A percentile compares a stretch with the other conserved stretches of the same genome.
Conservation (phyloP, 2,329 filamentous ascomycete genomes). For the Trichophyton rubrum region DNA sequence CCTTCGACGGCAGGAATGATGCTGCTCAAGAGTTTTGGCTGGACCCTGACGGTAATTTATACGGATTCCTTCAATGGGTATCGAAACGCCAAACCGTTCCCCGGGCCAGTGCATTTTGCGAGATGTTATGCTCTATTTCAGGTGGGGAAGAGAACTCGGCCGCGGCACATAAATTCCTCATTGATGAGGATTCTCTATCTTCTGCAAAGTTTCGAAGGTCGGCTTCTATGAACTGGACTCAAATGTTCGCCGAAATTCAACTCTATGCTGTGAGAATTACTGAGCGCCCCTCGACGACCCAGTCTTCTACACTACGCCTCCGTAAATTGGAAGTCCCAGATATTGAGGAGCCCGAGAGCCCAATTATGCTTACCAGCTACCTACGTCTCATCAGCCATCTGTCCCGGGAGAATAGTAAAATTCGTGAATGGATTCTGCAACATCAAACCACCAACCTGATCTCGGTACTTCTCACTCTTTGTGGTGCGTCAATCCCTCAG, state of each 20-base stretch:
- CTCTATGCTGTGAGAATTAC: constrained; percentile 70
- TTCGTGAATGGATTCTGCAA: constrained; percentile 61
- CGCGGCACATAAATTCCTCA: constrained; percentile 71
- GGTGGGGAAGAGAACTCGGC: constrained; percentile 71
- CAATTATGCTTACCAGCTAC: constrained; percentile 95
- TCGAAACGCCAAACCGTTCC: constrained; percentile 88
- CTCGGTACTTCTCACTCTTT: constrained; percentile 63
- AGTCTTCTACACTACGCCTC: constrained; percentile 43
- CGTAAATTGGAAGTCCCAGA: constrained; percentile 52
- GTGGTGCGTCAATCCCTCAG: constrained; percentile 61
- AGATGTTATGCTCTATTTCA: constrained; percentile 83
- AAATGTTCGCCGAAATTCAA: constrained; percentile 81
- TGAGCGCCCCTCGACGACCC: constrained; percentile 52
- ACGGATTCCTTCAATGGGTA: constrained; percentile 95
- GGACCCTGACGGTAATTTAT: constrained; percentile 81
- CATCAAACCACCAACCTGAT: constrained; percentile 56
- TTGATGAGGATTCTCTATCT: constrained; percentile 63
- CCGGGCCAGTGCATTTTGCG: constrained; percentile 91
- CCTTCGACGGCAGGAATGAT: constrained; percentile 74
- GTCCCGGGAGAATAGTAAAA: constrained; percentile 57
- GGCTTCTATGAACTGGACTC: constrained; percentile 78
- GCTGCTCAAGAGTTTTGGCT: constrained; percentile 83
- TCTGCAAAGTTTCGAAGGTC: constrained; percentile 69
- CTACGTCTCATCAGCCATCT: constrained; percentile 77
- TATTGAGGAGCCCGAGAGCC: constrained; percentile 80